Percentiles rank a stretch among this genome's conserved stretches.
These are phyloP conservation scores for Musa balbisiana DNA, from an alignment of 202 grass and related monocot species.

Conservation along the genomic window DNA sequence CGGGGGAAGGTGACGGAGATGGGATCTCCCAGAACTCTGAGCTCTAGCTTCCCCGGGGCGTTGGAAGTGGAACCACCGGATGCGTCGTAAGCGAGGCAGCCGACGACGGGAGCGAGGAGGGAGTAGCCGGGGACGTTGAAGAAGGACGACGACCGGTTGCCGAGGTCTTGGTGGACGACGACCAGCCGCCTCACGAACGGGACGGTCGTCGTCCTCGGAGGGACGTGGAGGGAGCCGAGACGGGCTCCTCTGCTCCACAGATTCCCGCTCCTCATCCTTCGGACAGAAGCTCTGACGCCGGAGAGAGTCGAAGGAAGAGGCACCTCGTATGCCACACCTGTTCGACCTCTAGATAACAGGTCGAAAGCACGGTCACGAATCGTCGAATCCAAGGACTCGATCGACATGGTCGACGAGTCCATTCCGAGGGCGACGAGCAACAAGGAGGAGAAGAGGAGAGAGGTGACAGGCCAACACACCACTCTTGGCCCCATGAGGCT, in stretches of 20 bases:
- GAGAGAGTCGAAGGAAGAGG: conserved; percentile 11
- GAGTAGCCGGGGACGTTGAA: not conserved
- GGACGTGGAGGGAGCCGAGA: conserved; percentile 4
- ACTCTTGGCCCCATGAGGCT: not conserved
- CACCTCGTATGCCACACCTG: not conserved
- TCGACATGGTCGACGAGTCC: not conserved
- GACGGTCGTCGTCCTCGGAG: not conserved
- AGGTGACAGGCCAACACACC: not conserved
- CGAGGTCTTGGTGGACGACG: conserved; percentile 17
- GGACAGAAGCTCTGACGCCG: conserved; percentile 5
- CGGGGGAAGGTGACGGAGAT: conserved; percentile 6
- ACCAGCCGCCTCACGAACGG: conserved; percentile 14
- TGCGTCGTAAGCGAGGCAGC: conserved; percentile 19
- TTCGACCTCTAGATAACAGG: not conserved
- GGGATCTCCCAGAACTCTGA: not conserved
- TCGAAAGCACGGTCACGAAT: conserved; percentile 13
- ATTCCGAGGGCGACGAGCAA: not conserved
- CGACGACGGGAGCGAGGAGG: conserved; percentile 17
- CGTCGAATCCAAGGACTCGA: not conserved
- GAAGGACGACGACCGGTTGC: conserved; percentile 11
- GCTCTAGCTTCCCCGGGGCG: not conserved
- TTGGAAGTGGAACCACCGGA: not conserved
- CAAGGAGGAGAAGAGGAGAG: not conserved
- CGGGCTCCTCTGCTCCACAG: conserved; percentile 10
- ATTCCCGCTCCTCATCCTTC: conserved; percentile 1